These are phyloP conservation scores for Suillus hirtellus DNA, from an alignment of 768 basidiomycete species.

Conservation along the genomic window DNA sequence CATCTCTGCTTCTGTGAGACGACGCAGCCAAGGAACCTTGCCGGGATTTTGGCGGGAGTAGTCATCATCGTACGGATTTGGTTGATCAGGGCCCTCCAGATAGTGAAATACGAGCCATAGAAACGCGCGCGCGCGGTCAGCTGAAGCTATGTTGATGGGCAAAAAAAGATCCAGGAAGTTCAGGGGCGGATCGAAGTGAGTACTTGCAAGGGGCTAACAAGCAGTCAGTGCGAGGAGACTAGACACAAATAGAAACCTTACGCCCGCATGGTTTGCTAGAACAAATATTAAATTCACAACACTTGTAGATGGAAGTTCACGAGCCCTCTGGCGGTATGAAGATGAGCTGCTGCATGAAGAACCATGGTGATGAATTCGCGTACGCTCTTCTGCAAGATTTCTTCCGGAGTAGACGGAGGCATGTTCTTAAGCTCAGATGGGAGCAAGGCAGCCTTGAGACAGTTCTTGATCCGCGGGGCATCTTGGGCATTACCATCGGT, in stretches of 20 bases:
- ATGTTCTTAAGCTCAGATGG: slow-evolving; percentile 64
- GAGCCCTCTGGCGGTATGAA: slow-evolving; percentile 45
- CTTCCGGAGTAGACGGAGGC: slow-evolving; percentile 73
- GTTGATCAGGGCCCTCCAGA: slow-evolving; percentile 59
- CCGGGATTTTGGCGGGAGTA: slow-evolving; percentile 56
- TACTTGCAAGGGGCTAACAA: slow-evolving; percentile 53
- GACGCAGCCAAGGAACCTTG: slow-evolving; percentile 63
- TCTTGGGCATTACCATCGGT: slow-evolving; percentile 88
- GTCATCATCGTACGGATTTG: slow-evolving; percentile 79
- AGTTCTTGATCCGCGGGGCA: slow-evolving; percentile 89
- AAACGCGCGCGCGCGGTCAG: slow-evolving; percentile 74
- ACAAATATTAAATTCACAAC: slow-evolving; percentile 87
- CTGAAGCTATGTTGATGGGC: slow-evolving; percentile 69
- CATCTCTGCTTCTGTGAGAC: slow-evolving; percentile 55
- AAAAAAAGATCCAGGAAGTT: slow-evolving; percentile 87
- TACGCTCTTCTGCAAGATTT: slow-evolving; percentile 69
- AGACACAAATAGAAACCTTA: slow-evolving; percentile 38
- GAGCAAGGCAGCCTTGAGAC: slow-evolving; percentile 78
- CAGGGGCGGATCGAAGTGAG: slow-evolving; percentile 72
- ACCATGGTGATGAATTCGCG: slow-evolving; percentile 27
- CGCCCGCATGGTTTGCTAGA: slow-evolving; percentile 74
- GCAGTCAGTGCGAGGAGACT: slow-evolving; percentile 15
- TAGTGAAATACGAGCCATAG: slow-evolving; percentile 85
- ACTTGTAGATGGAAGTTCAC: slow-evolving; percentile 75
- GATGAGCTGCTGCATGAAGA: slow-evolving; percentile 14